A percentile compares a stretch with the other conserved stretches of the same genome.
Evolutionary conservation across 1,139 yeast species (phyloP).

Genomic region (Groenewaldozyma sp.): DNA sequence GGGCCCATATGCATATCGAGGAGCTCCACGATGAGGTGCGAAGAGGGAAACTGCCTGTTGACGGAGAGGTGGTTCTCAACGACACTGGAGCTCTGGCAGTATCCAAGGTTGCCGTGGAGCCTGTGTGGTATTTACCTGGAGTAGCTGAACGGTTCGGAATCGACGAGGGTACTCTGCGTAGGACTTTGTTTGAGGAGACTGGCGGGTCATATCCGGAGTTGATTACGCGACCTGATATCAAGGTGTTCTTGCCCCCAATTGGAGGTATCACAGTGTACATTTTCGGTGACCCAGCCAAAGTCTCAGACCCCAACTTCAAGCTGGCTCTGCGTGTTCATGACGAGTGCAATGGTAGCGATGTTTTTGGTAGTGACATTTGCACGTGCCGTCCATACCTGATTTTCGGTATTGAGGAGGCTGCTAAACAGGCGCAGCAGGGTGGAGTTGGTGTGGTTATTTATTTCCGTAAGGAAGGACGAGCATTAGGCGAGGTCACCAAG

Average conservation of each 20-base stretch:
- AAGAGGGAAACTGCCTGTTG: slow-evolving; percentile 42
- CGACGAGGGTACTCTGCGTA: slow-evolving; percentile 45
- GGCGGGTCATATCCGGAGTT: slow-evolving; percentile 60
- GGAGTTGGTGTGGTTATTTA: slow-evolving; percentile 53
- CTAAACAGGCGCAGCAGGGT: slow-evolving; percentile 53
- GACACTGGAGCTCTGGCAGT: slow-evolving; percentile 49
- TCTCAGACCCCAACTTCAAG: slow-evolving; percentile 40
- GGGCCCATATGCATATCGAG: slow-evolving; percentile 49
- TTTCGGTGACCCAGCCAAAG: slow-evolving; percentile 46
- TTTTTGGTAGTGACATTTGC: slow-evolving; percentile 55
- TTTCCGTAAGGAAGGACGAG: slow-evolving; percentile 57
- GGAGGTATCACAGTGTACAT: slow-evolving; percentile 56
- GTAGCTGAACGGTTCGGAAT: slow-evolving; percentile 52
- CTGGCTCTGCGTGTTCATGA: slow-evolving; percentile 53
- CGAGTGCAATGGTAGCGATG: slow-evolving; percentile 61
- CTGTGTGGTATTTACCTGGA: slow-evolving; percentile 59
- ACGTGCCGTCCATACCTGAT: slow-evolving; percentile 56
- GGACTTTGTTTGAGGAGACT: slow-evolving; percentile 51
- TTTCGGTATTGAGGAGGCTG: slow-evolving; percentile 55
- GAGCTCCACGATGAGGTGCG: slow-evolving; percentile 48
- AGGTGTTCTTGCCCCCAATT: slow-evolving; percentile 53
- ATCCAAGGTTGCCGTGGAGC: slow-evolving; percentile 54
- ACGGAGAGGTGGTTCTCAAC: slow-evolving; percentile 48
- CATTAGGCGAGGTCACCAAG: slow-evolving; percentile 56
- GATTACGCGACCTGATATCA: slow-evolving; percentile 53